A percentile compares a stretch with the other conserved stretches of the same genome.
Evolutionary conservation across 176 grass and related monocot genomes (phyloP).

Genomic region (Oryza meridionalis): DNA sequence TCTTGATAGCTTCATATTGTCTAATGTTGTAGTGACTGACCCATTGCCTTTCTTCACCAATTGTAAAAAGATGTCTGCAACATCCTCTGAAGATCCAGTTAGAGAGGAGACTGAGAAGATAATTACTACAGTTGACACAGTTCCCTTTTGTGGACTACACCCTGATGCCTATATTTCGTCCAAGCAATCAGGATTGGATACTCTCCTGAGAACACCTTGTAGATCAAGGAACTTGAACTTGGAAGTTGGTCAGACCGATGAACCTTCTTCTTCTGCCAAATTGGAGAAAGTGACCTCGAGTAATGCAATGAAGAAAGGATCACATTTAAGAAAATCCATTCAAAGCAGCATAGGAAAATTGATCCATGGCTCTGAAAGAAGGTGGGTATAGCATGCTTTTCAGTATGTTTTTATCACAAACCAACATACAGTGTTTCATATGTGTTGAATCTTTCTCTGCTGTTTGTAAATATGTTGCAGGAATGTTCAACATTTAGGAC

Average conservation of each 20-base stretch:
- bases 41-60: constrained; percentile 16
- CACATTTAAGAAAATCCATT: constrained; percentile 83
- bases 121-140: constrained; percentile 42
- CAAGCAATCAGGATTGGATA: constrained; percentile 56
- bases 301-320: constrained; percentile 65
- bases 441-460: constrained; percentile 19
- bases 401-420: constrained; percentile 16
- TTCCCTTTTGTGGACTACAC: constrained; percentile 39
- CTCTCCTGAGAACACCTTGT: constrained; percentile 51
- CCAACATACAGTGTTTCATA: not conserved
- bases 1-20: constrained; percentile 31
- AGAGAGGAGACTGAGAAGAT: constrained; percentile 53
- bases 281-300: constrained; percentile 45
- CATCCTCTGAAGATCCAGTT: constrained; percentile 39
- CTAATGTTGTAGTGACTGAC: constrained; percentile 1
- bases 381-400: constrained; percentile 39
- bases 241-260: constrained; percentile 32
- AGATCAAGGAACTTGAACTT: constrained; percentile 48
- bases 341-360: constrained; percentile 82
- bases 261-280: constrained; percentile 47
- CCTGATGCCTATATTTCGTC: constrained; percentile 35
- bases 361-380: constrained; percentile 78
- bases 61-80: constrained; percentile 37
- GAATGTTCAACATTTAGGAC: constrained; percentile 47
- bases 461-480: constrained; percentile 53